phyloP scores from a whole-genome alignment of 1,139 yeast species.

The Suhomyces taliae region DNA sequence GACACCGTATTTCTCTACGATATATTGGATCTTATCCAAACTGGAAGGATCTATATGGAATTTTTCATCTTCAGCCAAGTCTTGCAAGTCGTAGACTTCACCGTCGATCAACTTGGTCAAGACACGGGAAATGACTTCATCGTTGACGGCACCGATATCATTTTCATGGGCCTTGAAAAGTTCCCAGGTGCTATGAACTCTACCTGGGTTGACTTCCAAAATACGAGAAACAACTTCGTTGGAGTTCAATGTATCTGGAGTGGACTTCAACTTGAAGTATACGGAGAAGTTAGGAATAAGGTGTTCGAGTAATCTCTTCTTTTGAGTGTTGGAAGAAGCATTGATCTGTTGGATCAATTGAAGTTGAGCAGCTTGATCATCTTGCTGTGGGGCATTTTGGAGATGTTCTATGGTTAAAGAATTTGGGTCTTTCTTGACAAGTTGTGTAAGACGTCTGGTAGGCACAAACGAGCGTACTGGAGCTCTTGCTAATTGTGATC shows the following conservation, averaged over 20 bases:
- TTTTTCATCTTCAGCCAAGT: constrained; percentile 6
- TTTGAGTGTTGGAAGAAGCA: constrained; percentile 10
- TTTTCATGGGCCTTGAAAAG: constrained; percentile 28
- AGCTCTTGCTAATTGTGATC: not conserved
- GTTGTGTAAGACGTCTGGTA: constrained; percentile 1
- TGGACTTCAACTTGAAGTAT: constrained; percentile 25
- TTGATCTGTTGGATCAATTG: constrained; percentile 13
- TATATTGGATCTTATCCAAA: constrained; percentile 9
- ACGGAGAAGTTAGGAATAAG: constrained; percentile 34
- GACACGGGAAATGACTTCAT: constrained; percentile 18
- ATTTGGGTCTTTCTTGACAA: constrained; percentile 11
- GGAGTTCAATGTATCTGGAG: constrained; percentile 13
- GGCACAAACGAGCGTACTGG: not conserved
- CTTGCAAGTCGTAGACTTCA: constrained; percentile 6
- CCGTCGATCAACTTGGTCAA: constrained; percentile 25
- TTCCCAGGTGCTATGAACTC: constrained; percentile 39
- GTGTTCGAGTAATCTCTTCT: constrained; percentile 14
- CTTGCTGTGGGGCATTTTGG: constrained; percentile 4
- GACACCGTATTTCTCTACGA: constrained; percentile 3
- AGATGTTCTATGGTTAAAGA: constrained; percentile 11
- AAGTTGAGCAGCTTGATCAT: constrained; percentile 6
- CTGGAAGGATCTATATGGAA: constrained; percentile 2
- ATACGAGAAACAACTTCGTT: constrained; percentile 18
- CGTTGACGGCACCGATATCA: constrained; percentile 8
- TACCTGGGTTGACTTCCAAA: constrained; percentile 39